Conservation (phyloP, 2,329 filamentous ascomycete genomes). For the Aspergillus quadricinctus region DNA sequence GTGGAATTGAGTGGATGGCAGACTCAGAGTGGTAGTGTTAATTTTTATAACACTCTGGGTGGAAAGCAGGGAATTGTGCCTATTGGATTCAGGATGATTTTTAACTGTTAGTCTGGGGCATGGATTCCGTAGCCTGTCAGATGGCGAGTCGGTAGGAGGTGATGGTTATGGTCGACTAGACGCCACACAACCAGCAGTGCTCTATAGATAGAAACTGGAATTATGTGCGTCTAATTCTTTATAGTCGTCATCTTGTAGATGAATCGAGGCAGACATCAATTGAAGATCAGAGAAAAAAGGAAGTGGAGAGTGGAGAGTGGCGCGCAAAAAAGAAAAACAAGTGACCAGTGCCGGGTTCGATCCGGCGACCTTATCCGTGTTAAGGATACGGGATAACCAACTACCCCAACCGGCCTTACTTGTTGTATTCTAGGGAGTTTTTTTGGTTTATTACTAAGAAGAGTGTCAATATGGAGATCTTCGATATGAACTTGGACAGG, state of each 20-base stretch:
- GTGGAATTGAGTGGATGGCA: conserved; percentile 14
- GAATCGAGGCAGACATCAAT: too few relatives aligned
- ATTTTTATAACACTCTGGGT: conserved; percentile 10
- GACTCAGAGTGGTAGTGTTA: conserved; percentile 6
- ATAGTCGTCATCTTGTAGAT: too few relatives aligned
- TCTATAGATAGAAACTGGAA: background rate
- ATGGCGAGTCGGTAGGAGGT: background rate
- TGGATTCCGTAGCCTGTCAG: too few relatives aligned
- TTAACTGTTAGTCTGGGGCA: conserved; percentile 5
- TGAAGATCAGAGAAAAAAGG: background rate
- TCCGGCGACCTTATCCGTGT: conserved; percentile 27
- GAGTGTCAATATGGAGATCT: too few relatives aligned
- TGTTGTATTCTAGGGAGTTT: rapidly evolving
- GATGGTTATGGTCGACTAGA: background rate
- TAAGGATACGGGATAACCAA: conserved; percentile 32
- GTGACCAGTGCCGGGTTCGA: conserved; percentile 13
- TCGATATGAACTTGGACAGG: too few relatives aligned
- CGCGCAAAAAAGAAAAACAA: background rate
- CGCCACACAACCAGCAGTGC: background rate
- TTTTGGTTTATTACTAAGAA: too few relatives aligned
- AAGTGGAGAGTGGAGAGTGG: background rate
- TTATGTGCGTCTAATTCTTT: background rate
- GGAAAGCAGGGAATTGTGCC: conserved; percentile 3
- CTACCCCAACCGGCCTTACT: conserved; percentile 24
- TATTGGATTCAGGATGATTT: conserved; percentile 14